Base-by-base conservation (phyloP, 768 basidiomycete species). In the Boletus rubropictus region DNA sequence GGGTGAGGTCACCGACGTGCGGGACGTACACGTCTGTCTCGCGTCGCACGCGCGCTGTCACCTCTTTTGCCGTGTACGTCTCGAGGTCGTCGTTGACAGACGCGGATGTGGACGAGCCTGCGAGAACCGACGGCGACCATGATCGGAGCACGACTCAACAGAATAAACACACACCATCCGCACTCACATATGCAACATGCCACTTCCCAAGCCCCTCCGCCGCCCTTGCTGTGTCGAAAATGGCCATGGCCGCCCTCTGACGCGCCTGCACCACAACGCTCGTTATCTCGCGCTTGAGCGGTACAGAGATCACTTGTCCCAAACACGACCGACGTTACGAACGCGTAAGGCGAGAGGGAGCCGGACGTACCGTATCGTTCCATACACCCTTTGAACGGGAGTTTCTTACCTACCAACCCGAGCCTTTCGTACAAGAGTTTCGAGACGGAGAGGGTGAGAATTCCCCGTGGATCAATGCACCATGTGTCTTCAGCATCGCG, bases 401-500 rank as follows among this genome's bases (percentile, higher is more conserved):
- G 48, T 22, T 68, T 72, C 48, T 66, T 64, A 5, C 87, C 86
- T 0, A 78, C 69, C 14, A 86, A 55, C 1, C 86, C 84, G 7
- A 86, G 70, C 7, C 64, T 63, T 53, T 84, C 75, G 58, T 86
- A 86, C 1, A 78, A 77, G 15, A 69, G 67, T 60, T 80, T 81
- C 35, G 70, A 70, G 5, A 81, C 70, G 21, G 69, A 77, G 17
- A 86, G 60, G 0, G 80, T 80, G 49, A 88, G 62, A 36, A 80
- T 53, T 4, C 81, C 80, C 15, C 81, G 75, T 3, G 73, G 69
- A 55, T 87, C 84, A 46, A 86, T 69, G 56, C 82, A 84, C 86
- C 87, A 89, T 2, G 72, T 72, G 50, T 86, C 84, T 25, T 80
- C 76, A 5, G 59, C 53, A 21, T 59, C 56, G 21, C 63, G 53